Conservation (phyloP, 2,329 filamentous ascomycete species). For the Aspergillus ustus region DNA sequence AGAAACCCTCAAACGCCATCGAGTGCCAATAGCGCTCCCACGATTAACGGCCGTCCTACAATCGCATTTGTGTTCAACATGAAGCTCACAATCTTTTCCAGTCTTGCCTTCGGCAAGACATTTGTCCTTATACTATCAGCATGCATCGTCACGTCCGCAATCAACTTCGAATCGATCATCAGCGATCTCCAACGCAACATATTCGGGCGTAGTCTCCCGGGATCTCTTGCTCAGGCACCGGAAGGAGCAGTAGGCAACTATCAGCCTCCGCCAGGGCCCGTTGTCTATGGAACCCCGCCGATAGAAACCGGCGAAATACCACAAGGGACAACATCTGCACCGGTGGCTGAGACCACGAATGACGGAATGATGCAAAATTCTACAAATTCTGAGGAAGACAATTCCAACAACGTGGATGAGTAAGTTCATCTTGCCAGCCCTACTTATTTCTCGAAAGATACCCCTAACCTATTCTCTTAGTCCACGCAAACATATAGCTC, state of each 20-base stretch:
- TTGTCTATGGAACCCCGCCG: slow-evolving; percentile 12
- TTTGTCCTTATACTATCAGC: slow-evolving; percentile 17
- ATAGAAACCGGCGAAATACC: background rate
- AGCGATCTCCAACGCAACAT: slow-evolving; percentile 7
- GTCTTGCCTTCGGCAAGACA: slow-evolving; percentile 11
- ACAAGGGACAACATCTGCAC: background rate
- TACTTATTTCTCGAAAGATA: background rate
- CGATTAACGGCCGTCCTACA: background rate
- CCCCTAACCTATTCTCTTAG: background rate
- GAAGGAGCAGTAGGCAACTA: slow-evolving; percentile 27
- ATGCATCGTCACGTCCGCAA: slow-evolving; percentile 17
- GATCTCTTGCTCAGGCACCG: slow-evolving; percentile 25
- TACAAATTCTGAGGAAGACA: background rate
- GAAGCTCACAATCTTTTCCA: slow-evolving; percentile 10
- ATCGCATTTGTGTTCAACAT: slow-evolving; percentile 8
- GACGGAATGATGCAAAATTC: background rate
- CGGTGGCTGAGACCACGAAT: background rate
- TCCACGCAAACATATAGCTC: background rate
- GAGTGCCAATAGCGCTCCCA: background rate
- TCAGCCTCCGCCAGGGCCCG: slow-evolving; percentile 24
- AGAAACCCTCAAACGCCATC: background rate
- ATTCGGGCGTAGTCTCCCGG: slow-evolving; percentile 25
- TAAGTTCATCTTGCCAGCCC: background rate
- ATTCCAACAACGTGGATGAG: slow-evolving; percentile 3
- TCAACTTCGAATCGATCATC: slow-evolving; percentile 13